These are phyloP conservation scores for Hymenochaete sp. DNA, from an alignment of 1,284 basidiomycete species.

Conservation along the genomic window DNA sequence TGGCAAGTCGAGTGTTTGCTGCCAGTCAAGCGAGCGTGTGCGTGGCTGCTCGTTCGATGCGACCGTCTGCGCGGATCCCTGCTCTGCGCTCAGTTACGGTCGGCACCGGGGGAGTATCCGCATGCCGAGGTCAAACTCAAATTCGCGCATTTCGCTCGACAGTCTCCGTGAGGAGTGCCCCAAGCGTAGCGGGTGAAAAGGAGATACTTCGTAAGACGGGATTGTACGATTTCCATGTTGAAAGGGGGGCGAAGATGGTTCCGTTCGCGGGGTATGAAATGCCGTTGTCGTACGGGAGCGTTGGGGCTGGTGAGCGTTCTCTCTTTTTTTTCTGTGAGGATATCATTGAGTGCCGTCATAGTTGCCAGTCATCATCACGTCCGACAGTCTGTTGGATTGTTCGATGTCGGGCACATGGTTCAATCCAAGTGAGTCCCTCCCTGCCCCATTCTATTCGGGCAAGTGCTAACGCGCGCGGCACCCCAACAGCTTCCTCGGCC, in stretches of 20 bases:
- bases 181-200: too few species aligned
- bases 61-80: too few species aligned
- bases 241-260: constrained; percentile 89
- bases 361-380: constrained; percentile 92
- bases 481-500: constrained; percentile 49
- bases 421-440: constrained; percentile 69
- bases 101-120: too few species aligned
- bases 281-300: constrained; percentile 81
- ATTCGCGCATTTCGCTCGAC: too few species aligned
- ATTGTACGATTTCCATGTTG: constrained; percentile 86
- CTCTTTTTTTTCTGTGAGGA: too few species aligned
- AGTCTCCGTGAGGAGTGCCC: too few species aligned
- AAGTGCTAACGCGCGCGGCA: neutral
- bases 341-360: too few species aligned
- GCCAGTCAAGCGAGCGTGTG: too few species aligned
- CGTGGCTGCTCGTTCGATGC: too few species aligned
- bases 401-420: constrained; percentile 98
- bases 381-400: constrained; percentile 76
- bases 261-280: constrained; percentile 94
- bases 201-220: constrained; percentile 56
- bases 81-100: too few species aligned
- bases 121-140: too few species aligned
- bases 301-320: constrained; percentile 62
- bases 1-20: too few species aligned
- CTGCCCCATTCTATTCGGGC: neutral